Percentiles rank a stretch among this genome's conserved stretches.
Conservation (phyloP, 169 alveolate genomes). For the Cryptosporidium ubiquitum region DNA sequence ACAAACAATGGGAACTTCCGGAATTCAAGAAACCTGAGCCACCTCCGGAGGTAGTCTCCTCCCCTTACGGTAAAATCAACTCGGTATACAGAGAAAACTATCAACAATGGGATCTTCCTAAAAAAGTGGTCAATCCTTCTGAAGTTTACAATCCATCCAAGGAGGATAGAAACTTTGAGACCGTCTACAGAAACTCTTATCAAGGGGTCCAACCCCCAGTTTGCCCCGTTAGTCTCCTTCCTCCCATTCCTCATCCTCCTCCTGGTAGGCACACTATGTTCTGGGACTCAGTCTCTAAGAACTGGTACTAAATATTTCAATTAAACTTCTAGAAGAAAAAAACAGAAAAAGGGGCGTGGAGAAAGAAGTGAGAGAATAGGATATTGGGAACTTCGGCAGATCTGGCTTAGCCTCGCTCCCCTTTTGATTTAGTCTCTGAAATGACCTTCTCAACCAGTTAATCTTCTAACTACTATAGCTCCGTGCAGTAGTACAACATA, state of each 20-base stretch:
- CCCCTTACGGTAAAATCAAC: conserved; percentile 16
- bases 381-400: too few relatives aligned
- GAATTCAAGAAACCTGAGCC: conserved; percentile 9
- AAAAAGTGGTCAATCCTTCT: conserved; percentile 1
- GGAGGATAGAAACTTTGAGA: conserved; percentile 60
- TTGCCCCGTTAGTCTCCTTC: conserved; percentile 69
- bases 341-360: background rate
- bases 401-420: too few relatives aligned
- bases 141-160: conserved; percentile 45
- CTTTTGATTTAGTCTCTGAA: too few relatives aligned
- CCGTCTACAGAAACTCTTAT: conserved; percentile 44
- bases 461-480: too few relatives aligned
- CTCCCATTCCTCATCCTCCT: conserved; percentile 70
- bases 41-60: conserved; percentile 12
- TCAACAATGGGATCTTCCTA: conserved; percentile 51
- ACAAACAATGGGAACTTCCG: conserved; percentile 56
- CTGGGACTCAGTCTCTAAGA: conserved; percentile 67
- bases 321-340: too few relatives aligned
- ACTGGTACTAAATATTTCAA: conserved; percentile 31
- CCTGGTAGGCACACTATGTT: conserved; percentile 73
- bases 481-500: too few relatives aligned
- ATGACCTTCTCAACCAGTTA: too few relatives aligned
- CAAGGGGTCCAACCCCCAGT: conserved; percentile 27
- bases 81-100: conserved; percentile 46
- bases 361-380: too few relatives aligned